Percentiles rank a stretch among this genome's conserved stretches.
phyloP scores from a whole-genome alignment of 164 flowering plant genomes.

The Tetrastigma voinierianum region DNA sequence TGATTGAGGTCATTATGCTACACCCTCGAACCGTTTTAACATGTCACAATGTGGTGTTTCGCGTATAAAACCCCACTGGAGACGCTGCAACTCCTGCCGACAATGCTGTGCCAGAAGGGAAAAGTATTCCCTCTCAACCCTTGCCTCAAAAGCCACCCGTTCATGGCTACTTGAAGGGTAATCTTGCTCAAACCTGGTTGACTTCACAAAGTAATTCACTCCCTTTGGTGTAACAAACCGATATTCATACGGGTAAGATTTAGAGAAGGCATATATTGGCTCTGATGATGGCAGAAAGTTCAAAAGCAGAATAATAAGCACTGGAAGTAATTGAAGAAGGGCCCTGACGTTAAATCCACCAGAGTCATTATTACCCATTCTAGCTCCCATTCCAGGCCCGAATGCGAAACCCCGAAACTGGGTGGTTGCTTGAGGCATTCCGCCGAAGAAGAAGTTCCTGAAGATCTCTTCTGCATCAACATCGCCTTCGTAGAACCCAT shows the following conservation, averaged over 20 bases:
- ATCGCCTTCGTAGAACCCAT: constrained; percentile 71
- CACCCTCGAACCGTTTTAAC: constrained; percentile 46
- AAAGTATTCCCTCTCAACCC: constrained; percentile 63
- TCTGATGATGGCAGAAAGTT: constrained; percentile 68
- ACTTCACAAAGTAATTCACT: constrained; percentile 68
- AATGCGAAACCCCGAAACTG: constrained; percentile 66
- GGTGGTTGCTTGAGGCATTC: constrained; percentile 55
- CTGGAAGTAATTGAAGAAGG: constrained; percentile 69
- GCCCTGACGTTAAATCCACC: constrained; percentile 40
- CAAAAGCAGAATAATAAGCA: constrained; percentile 58
- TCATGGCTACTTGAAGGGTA: constrained; percentile 52
- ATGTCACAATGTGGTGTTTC: constrained; percentile 80
- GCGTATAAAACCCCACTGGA: constrained; percentile 62
- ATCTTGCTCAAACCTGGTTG: constrained; percentile 60
- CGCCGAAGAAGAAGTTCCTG: constrained; percentile 86
- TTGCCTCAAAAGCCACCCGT: constrained; percentile 43
- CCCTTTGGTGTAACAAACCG: constrained; percentile 49
- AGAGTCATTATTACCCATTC: constrained; percentile 52
- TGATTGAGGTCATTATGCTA: constrained; percentile 26
- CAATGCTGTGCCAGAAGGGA: constrained; percentile 60
- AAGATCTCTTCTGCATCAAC: constrained; percentile 88
- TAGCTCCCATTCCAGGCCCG: constrained; percentile 56
- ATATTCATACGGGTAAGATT: constrained; percentile 47
- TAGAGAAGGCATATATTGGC: constrained; percentile 59
- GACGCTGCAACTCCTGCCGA: constrained; percentile 66